Percentiles rank a stretch among this genome's conserved stretches.
phyloP scores from a whole-genome alignment of 352 stramenopile species.

The Hyaloperonospora arabidopsidis region DNA sequence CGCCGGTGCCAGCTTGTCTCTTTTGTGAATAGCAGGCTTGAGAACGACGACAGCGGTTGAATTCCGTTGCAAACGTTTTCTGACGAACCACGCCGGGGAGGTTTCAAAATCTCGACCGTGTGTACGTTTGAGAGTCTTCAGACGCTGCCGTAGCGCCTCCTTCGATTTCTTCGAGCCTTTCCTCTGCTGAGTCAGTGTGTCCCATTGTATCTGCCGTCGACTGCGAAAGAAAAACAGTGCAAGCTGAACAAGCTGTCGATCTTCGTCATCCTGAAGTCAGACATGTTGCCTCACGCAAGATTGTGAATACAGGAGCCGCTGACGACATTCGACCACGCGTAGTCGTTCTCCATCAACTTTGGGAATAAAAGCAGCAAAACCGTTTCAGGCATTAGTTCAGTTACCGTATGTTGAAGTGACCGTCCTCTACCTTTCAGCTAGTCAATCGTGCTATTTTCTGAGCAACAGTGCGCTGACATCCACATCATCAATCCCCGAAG shows the following conservation, averaged over 20 bases:
- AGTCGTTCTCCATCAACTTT: constrained; percentile 25
- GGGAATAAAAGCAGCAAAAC: constrained; percentile 9
- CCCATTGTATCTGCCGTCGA: constrained; percentile 27
- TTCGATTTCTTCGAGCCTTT: constrained; percentile 25
- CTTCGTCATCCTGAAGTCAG: constrained; percentile 50
- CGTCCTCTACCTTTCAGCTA: constrained; percentile 3
- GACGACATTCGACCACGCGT: constrained; percentile 9
- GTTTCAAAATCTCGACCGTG: constrained; percentile 24
- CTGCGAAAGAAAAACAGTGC: constrained; percentile 14
- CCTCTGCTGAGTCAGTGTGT: constrained; percentile 26
- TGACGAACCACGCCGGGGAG: constrained; percentile 41
- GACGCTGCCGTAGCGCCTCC: constrained; percentile 33
- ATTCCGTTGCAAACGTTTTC: constrained; percentile 4
- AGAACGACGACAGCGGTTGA: background rate
- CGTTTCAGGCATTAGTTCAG: background rate
- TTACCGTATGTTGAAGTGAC: constrained; percentile 5
- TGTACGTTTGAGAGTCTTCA: constrained; percentile 54
- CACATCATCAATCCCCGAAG: too few relatives aligned
- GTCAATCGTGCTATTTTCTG: background rate
- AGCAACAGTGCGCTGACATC: too few relatives aligned
- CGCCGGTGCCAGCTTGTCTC: constrained; percentile 2
- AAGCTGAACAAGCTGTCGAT: constrained; percentile 47
- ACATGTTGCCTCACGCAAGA: constrained; percentile 22
- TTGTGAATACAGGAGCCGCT: background rate
- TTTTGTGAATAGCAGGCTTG: constrained; percentile 3